These are phyloP conservation scores for Fragilaria radians DNA, from an alignment of 108 stramenopile genomes.

Conservation along the genomic window DNA sequence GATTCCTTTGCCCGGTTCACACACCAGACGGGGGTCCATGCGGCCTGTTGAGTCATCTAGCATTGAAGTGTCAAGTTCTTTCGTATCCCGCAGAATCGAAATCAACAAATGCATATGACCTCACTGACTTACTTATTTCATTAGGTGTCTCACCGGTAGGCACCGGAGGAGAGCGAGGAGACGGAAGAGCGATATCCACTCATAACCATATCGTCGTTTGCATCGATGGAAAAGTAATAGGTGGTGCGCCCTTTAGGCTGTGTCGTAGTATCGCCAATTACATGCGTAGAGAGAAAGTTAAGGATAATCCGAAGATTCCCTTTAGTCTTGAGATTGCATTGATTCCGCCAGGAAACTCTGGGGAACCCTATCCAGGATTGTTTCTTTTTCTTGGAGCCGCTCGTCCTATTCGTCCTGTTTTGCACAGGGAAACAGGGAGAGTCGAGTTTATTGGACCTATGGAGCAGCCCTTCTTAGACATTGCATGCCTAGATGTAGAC, in stretches of 20 bases:
- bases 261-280: slow-evolving; percentile 68
- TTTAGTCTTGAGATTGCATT: slow-evolving; percentile 70
- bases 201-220: slow-evolving; percentile 85
- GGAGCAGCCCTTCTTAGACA: slow-evolving; percentile 97
- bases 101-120: slow-evolving; percentile 87
- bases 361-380: slow-evolving; percentile 92
- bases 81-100: slow-evolving; percentile 95
- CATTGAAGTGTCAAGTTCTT: slow-evolving; percentile 96
- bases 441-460: slow-evolving; percentile 93
- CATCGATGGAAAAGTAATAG: slow-evolving; percentile 90
- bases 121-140: slow-evolving; percentile 89
- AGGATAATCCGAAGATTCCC: slow-evolving; percentile 42
- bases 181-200: slow-evolving; percentile 87
- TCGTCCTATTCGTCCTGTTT: slow-evolving; percentile 88
- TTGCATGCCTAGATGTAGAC: slow-evolving; percentile 98
- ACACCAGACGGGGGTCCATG: slow-evolving; percentile 99
- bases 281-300: slow-evolving; percentile 68
- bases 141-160: slow-evolving; percentile 96
- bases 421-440: slow-evolving; percentile 78
- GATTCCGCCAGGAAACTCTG: slow-evolving; percentile 52
- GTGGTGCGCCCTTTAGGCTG: slow-evolving; percentile 91
- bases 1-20: slow-evolving; percentile 96
- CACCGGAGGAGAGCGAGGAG: slow-evolving; percentile 99
- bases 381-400: slow-evolving; percentile 85
- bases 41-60: slow-evolving; percentile 97